phyloP scores from a whole-genome alignment of 805 yeast species.

The Candida fluviatilis region DNA sequence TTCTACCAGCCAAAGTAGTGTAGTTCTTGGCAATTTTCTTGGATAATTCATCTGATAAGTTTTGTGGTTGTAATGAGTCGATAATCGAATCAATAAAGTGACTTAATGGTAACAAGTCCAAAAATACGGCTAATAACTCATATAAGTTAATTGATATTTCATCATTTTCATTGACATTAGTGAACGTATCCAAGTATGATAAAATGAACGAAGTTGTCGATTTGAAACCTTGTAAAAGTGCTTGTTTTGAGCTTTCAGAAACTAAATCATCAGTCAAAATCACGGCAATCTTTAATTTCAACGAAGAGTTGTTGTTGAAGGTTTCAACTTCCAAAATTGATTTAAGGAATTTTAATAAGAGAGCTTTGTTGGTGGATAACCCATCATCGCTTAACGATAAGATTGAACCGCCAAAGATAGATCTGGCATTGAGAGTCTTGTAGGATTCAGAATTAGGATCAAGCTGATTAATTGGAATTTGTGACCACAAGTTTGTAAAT shows the following conservation, averaged over 20 bases:
- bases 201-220: conserved; percentile 31
- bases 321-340: conserved; percentile 36
- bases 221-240: conserved; percentile 32
- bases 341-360: conserved; percentile 55
- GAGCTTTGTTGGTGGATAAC: conserved; percentile 43
- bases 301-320: conserved; percentile 22
- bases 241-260: conserved; percentile 21
- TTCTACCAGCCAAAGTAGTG: conserved; percentile 57
- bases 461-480: conserved; percentile 40
- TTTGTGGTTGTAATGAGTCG: conserved; percentile 30
- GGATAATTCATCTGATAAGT: conserved; percentile 34
- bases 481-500: conserved; percentile 50
- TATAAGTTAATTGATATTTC: conserved; percentile 42
- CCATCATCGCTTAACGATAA: conserved; percentile 48
- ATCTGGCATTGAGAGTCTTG: conserved; percentile 42
- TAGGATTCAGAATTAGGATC: conserved; percentile 35
- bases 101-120: conserved; percentile 71
- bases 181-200: conserved; percentile 33
- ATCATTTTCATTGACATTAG: conserved; percentile 12
- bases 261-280: conserved; percentile 42
- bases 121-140: conserved; percentile 54
- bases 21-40: conserved; percentile 56
- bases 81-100: conserved; percentile 63
- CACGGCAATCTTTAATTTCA: conserved; percentile 50
- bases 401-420: conserved; percentile 61